Evolutionary conservation across 257 asterid genomes (phyloP).

Genomic region (Solanum virginianum): DNA sequence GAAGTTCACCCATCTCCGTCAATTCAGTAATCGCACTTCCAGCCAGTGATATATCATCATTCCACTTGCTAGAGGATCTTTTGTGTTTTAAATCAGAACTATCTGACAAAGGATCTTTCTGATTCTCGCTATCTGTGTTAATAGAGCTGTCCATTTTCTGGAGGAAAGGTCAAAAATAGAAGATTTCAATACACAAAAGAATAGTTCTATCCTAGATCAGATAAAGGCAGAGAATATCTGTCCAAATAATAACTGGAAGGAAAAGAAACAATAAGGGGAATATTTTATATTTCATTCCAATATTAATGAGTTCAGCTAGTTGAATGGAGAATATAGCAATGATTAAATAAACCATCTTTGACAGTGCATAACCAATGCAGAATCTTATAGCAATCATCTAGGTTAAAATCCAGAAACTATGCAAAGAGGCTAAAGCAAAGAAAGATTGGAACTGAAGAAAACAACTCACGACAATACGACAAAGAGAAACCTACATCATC

Average conservation of each 20-base stretch:
- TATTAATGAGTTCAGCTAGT: background rate
- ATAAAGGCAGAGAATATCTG: background rate
- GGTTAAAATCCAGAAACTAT: background rate
- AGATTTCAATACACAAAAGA: background rate
- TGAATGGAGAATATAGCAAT: background rate
- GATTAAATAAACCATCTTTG: background rate
- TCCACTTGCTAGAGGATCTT: slow-evolving; percentile 76
- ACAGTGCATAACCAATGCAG: background rate
- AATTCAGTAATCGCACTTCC: slow-evolving; percentile 79
- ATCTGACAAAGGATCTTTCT: slow-evolving; percentile 36
- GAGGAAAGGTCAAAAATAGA: slow-evolving; percentile 21
- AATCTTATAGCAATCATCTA: background rate
- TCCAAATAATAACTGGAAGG: background rate
- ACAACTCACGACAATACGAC: background rate
- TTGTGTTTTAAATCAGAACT: slow-evolving; percentile 33
- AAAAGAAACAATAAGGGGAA: background rate
- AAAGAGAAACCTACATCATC: slow-evolving; percentile 56
- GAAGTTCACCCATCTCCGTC: slow-evolving; percentile 65
- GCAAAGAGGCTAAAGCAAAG: background rate
- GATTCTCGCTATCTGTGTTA: slow-evolving; percentile 45
- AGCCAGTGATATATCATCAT: slow-evolving; percentile 78
- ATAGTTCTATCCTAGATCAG: background rate
- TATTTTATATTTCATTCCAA: background rate
- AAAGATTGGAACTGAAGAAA: background rate
- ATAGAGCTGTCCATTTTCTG: slow-evolving; percentile 73